Evolutionary conservation across 805 yeast genomes (phyloP).

Genomic region (Dipodascopsis uninucleata): DNA sequence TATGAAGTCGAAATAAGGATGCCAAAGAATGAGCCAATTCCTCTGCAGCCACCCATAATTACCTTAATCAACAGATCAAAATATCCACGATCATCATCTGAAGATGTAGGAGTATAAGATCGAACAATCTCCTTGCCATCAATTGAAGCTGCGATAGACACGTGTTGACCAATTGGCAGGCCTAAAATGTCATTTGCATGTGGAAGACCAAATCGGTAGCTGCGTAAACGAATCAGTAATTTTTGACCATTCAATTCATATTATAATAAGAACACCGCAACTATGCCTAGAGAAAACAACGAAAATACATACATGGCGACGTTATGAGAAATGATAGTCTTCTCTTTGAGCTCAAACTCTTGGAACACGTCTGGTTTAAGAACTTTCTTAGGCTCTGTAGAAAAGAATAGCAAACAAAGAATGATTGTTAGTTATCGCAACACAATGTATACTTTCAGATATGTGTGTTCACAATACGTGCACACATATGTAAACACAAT

Average conservation of each 20-base stretch:
- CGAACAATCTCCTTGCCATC: conserved; percentile 77
- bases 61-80: conserved; percentile 78
- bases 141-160: conserved; percentile 70
- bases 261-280: no score
- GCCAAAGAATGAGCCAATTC: neutral
- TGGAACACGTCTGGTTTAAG: conserved; percentile 65
- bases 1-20: conserved; percentile 3
- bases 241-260: neutral
- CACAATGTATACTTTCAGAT: neutral
- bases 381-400: conserved; percentile 37
- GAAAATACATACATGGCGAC: conserved; percentile 52
- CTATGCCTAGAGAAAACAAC: neutral
- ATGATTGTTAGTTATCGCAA: neutral
- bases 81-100: conserved; percentile 64
- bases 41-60: no score
- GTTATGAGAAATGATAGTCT: conserved; percentile 72
- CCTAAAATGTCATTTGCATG: conserved; percentile 70
- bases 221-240: conserved; percentile 1
- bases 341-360: conserved; percentile 75
- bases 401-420: neutral
- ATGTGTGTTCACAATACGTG: no score
- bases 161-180: conserved; percentile 91
- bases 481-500: neutral
- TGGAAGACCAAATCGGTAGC: conserved; percentile 75
- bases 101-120: conserved; percentile 86